These are phyloP conservation scores for Saccharum officinarum DNA, from an alignment of 176 grass and related monocot species.

Conservation along the genomic window DNA sequence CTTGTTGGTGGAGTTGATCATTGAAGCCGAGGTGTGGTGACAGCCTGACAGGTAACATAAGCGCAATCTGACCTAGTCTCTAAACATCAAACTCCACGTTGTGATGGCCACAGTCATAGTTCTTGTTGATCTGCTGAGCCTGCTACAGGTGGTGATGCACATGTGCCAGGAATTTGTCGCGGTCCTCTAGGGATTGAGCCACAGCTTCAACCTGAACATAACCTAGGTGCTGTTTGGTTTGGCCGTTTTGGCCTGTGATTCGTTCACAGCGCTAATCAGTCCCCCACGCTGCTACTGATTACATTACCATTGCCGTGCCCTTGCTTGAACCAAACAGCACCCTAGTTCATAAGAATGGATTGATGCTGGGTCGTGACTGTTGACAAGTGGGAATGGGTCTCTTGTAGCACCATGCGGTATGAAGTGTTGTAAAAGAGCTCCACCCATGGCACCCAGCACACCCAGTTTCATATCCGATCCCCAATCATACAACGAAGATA, in stretches of 20 bases:
- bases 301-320: too few relatives aligned
- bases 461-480: not conserved
- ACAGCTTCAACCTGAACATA: not conserved
- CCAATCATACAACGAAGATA: not conserved
- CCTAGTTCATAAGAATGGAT: not conserved
- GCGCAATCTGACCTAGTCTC: not conserved
- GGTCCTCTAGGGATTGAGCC: not conserved
- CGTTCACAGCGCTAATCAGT: too few relatives aligned
- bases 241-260: too few relatives aligned
- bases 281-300: too few relatives aligned
- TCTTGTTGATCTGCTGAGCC: not conserved
- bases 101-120: not conserved
- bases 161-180: not conserved
- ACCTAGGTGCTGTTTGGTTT: not conserved
- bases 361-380: not conserved
- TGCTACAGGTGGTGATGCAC: not conserved
- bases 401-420: not conserved
- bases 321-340: too few relatives aligned
- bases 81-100: not conserved
- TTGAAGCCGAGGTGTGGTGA: not conserved
- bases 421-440: not conserved
- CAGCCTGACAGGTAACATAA: not conserved
- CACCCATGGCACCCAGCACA: not conserved
- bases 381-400: not conserved
- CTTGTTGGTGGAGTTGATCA: too few relatives aligned